Conservation (phyloP, 495 filamentous ascomycete genomes). For the Coniosporium apollinis region DNA sequence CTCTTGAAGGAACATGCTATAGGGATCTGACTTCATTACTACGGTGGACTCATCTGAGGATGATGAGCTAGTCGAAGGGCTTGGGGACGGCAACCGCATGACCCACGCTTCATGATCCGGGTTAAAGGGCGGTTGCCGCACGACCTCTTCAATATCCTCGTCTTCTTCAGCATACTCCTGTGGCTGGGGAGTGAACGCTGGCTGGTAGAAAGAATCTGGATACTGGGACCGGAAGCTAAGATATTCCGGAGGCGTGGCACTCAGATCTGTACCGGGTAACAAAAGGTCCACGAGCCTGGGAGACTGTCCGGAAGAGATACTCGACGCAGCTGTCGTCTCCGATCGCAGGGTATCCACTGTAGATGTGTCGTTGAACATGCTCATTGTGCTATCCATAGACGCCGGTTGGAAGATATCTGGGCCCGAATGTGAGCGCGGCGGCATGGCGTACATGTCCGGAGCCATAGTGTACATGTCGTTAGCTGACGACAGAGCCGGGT, state of each 20-base stretch:
- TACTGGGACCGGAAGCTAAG: slow-evolving; percentile 16
- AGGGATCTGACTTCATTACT: not conserved
- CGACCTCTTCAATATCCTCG: slow-evolving; percentile 45
- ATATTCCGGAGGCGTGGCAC: slow-evolving; percentile 20
- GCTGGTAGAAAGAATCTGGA: slow-evolving; percentile 13
- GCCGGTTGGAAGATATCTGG: slow-evolving; percentile 7
- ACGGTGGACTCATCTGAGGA: slow-evolving; percentile 10
- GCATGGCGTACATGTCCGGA: no score
- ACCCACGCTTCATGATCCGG: slow-evolving; percentile 25
- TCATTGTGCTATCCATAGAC: slow-evolving; percentile 12
- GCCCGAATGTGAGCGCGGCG: no score
- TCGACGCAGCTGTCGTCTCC: slow-evolving; percentile 18
- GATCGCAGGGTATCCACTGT: slow-evolving; percentile 11
- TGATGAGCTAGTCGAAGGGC: slow-evolving; percentile 12
- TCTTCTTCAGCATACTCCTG: slow-evolving; percentile 24
- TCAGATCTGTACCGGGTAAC: slow-evolving; percentile 28
- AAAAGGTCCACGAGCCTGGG: slow-evolving; percentile 28
- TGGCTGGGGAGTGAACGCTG: slow-evolving; percentile 6
- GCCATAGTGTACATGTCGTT: no score
- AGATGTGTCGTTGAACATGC: slow-evolving; percentile 20
- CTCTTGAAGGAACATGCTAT: slow-evolving; percentile 7
- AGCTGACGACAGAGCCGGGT: no score
- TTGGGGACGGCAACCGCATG: slow-evolving; percentile 11
- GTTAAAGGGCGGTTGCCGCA: slow-evolving; percentile 27
- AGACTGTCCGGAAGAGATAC: slow-evolving; percentile 24